phyloP scores from a whole-genome alignment of 768 basidiomycete species.

The Lyophyllum semitale region DNA sequence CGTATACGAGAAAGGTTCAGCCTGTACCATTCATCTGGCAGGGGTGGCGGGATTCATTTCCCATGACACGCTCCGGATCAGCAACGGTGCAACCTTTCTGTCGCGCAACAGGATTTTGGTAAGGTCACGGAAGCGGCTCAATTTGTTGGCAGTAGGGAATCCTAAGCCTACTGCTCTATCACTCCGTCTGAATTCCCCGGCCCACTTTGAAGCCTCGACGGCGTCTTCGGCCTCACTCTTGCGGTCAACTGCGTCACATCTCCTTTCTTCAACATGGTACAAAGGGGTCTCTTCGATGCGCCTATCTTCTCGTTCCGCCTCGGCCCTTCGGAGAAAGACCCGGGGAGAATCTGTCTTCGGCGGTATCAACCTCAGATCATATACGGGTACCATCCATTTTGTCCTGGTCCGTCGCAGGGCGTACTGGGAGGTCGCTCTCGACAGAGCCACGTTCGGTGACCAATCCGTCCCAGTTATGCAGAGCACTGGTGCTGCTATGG shows the following conservation, averaged over 20 bases:
- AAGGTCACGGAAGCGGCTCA: slow-evolving; percentile 93
- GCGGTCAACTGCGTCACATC: slow-evolving; percentile 90
- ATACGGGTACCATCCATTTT: slow-evolving; percentile 79
- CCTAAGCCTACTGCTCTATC: not conserved
- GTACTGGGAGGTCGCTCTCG: slow-evolving; percentile 97
- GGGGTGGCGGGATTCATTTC: slow-evolving; percentile 97
- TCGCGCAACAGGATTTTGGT: slow-evolving; percentile 84
- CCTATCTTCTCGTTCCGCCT: slow-evolving; percentile 95
- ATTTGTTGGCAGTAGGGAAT: slow-evolving; percentile 91
- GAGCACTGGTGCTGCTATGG: slow-evolving; percentile 90
- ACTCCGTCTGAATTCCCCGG: not conserved
- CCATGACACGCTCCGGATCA: slow-evolving; percentile 76
- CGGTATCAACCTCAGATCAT: slow-evolving; percentile 78
- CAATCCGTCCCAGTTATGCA: slow-evolving; percentile 90
- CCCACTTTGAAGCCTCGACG: slow-evolving; percentile 76
- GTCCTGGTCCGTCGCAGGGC: slow-evolving; percentile 93
- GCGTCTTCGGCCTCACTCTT: slow-evolving; percentile 94
- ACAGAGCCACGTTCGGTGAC: slow-evolving; percentile 81
- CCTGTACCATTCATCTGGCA: slow-evolving; percentile 89
- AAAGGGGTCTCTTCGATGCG: slow-evolving; percentile 78
- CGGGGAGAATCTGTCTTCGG: slow-evolving; percentile 92
- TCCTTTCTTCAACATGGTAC: slow-evolving; percentile 93
- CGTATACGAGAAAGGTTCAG: slow-evolving; percentile 89
- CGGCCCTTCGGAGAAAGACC: slow-evolving; percentile 81
- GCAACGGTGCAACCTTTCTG: slow-evolving; percentile 77